phyloP scores from a whole-genome alignment of 2,329 filamentous ascomycete genomes.

The Apiospora phragmitis region DNA sequence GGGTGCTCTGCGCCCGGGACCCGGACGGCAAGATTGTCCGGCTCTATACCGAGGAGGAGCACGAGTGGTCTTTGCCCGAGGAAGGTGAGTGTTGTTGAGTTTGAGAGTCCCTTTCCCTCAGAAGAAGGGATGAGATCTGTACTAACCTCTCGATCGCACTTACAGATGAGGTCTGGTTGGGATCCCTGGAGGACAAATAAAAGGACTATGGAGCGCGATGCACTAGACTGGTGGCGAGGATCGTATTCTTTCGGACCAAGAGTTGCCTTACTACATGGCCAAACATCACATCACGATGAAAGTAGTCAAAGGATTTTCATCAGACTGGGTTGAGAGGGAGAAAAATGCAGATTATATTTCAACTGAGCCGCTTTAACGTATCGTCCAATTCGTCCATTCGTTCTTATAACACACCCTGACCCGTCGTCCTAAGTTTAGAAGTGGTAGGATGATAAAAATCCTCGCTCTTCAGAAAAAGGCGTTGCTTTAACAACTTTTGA shows the following conservation, averaged over 20 bases:
- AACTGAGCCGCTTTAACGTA: neutral
- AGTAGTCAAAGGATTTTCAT: neutral
- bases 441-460: neutral
- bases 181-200: neutral
- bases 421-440: neutral
- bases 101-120: neutral
- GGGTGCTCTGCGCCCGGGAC: neutral
- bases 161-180: neutral
- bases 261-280: neutral
- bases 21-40: neutral
- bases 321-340: neutral
- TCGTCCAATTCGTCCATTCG: constrained; percentile 1
- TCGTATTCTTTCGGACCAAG: neutral
- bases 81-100: neutral
- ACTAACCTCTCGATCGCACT: neutral
- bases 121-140: neutral
- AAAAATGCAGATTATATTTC: neutral
- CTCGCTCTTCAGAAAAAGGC: neutral
- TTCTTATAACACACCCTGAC: neutral
- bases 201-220: neutral
- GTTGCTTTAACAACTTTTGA: neutral
- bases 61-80: neutral
- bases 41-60: constrained; percentile 1
- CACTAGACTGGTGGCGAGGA: neutral
- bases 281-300: neutral